Evolutionary conservation across 2,329 filamentous ascomycete species (phyloP), one percentile per base, ranked within the genome.

Genomic region (Volutella citrinella): DNA sequence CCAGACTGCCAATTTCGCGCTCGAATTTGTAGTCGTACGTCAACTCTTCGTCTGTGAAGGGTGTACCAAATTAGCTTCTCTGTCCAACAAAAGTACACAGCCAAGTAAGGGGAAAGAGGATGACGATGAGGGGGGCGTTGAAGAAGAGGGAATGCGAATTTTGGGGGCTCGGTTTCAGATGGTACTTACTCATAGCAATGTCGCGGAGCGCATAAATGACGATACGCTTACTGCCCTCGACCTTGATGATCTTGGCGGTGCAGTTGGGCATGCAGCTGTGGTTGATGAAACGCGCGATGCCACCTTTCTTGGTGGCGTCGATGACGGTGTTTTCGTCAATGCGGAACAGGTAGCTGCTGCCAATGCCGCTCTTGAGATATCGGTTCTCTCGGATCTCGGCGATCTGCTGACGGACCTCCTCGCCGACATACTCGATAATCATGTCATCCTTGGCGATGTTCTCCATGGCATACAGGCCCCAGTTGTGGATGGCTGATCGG

Each of bases 11-110:
- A 56, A 94, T 87, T 66, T 98, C 93, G 53, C 93, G 86, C 70
- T 98, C 93, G 63, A 98, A 98, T 65, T 98, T 98, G 77, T 98
- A 98, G 70, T 98, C 93, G 69, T 98, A 98, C 3, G 93, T 98
- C 61, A 98, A 81, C 72, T 98, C 93, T 68, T 98, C 93, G 61
- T 96, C 93, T 98, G 57, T 42, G 30, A 46, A 60, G 43, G 57
- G 56, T 41, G 36, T 35, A 31, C 30, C 39, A n/a, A n/a, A n/a
- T n/a, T n/a, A n/a, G n/a, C n/a, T n/a, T n/a, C n/a, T n/a, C n/a
- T n/a, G n/a, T n/a, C 49, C 34, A 52, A 42, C 18, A 28, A 18
- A 19, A 17, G 15, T 32, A 18, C 10, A 17, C 3, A n/a, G n/a
- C n/a, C n/a, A n/a, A n/a, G n/a, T n/a, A n/a, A 12, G 29, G 22